Base-by-base conservation (phyloP, 805 yeast species). In the Wilhelminamyces savonicus region DNA sequence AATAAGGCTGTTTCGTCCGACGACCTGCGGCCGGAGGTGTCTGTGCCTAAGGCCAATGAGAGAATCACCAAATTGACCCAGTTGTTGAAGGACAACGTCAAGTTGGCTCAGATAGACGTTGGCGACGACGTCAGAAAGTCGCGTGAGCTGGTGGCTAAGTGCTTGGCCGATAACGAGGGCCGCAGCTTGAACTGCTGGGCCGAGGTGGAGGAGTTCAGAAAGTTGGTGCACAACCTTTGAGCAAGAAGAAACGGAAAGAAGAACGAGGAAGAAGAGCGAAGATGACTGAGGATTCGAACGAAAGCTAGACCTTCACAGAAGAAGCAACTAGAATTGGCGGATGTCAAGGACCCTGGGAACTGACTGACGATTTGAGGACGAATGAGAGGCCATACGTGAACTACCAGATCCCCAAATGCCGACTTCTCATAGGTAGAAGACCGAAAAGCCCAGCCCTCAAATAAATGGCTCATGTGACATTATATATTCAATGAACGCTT, bases 151-250 rank as follows among this genome's bases (percentile, higher is more conserved):
- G 75, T 86, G 16, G 58, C 69, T 16, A 46, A 59, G 24, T 85
- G 95, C 53, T 66, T 85, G 48, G 67, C 66, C 41, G 70, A 69
- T 28, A 79, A 78, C 52, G 57, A 68, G 38, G 81, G 76, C 14
- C 76, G 68, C 50, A 78, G 82, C 14, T 69, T 85, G 52, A 78
- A 82, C 54, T 85, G 95, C 53, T 82, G 87, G 80, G 84, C 81
- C 23, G 83, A 82, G 48, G 83, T 83, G 13, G 75, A 79, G 48
- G 58, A 66, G 32, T 84, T 85, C 56, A 82, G 76, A 50, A 67
- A 66, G 39, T 53, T 75, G 38, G 82, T 77, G 12, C 62, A 63
- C 40, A 60, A 65, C 38, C 58, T 71, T 38, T 71, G 57, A 41
- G 29, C 9, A 8, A 25, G 20, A 27, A 34, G 20, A 23, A 11